These are phyloP conservation scores for Melampsora medusae DNA, from an alignment of 1,284 basidiomycete genomes.

Conservation along the genomic window DNA sequence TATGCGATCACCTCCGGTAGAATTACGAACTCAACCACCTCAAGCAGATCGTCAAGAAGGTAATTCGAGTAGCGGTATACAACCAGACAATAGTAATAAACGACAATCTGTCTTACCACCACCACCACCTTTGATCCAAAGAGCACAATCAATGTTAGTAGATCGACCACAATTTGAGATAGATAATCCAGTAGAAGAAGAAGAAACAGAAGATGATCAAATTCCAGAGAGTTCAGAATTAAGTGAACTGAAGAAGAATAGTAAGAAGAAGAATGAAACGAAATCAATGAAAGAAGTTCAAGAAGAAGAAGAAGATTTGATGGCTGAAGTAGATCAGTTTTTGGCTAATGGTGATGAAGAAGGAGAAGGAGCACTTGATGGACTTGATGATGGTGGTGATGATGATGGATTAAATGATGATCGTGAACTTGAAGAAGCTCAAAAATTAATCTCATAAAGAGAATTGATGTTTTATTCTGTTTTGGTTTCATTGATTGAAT, in stretches of 20 bases:
- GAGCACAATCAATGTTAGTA: slow-evolving; percentile 77
- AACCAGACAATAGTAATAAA: slow-evolving; percentile 59
- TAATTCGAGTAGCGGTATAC: neutral
- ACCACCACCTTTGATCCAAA: slow-evolving; percentile 64
- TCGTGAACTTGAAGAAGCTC: slow-evolving; percentile 40
- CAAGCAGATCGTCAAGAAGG: slow-evolving; percentile 49
- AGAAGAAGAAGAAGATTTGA: slow-evolving; percentile 67
- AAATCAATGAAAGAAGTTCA: slow-evolving; percentile 54
- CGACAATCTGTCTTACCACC: slow-evolving; percentile 58
- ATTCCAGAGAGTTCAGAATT: slow-evolving; percentile 13
- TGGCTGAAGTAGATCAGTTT: slow-evolving; percentile 71
- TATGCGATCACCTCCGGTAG: slow-evolving; percentile 54
- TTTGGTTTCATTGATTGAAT: too few species aligned
- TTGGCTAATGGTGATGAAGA: slow-evolving; percentile 47
- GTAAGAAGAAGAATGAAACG: slow-evolving; percentile 41
- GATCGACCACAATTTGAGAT: slow-evolving; percentile 88
- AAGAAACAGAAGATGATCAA: slow-evolving; percentile 64
- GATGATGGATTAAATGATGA: slow-evolving; percentile 10
- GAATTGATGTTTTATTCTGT: too few species aligned
- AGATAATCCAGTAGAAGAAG: slow-evolving; percentile 74
- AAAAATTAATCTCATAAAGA: slow-evolving; percentile 21
- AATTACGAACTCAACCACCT: slow-evolving; percentile 58
- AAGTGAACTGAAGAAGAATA: slow-evolving; percentile 37
- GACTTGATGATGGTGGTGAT: slow-evolving; percentile 1
- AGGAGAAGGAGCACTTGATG: slow-evolving; percentile 6